Conservation (phyloP, 2,329 filamentous ascomycete genomes). For the Ophiosphaerella narmari region DNA sequence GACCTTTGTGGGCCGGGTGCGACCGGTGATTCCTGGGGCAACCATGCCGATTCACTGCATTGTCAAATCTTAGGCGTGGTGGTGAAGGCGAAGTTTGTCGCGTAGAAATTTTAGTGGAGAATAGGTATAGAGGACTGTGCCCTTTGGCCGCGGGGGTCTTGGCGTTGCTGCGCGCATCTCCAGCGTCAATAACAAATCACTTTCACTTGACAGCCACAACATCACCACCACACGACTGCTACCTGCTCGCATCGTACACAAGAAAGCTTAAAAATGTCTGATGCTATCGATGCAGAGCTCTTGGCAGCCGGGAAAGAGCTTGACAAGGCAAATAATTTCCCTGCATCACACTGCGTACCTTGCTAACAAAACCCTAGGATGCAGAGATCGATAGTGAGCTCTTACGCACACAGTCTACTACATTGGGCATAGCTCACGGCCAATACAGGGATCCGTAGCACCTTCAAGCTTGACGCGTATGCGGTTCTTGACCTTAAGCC, state of each 20-base stretch:
- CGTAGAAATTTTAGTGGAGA: conserved; percentile 32
- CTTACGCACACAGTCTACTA: neutral
- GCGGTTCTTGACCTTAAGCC: conserved; percentile 94
- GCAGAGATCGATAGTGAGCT: conserved; percentile 80
- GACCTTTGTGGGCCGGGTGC: conserved; percentile 57
- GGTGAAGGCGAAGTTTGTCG: conserved; percentile 9
- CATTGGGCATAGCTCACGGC: conserved; percentile 1
- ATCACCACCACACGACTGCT: neutral
- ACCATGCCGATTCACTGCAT: conserved; percentile 27
- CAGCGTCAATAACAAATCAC: neutral
- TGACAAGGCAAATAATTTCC: conserved; percentile 66
- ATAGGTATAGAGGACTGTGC: conserved; percentile 20
- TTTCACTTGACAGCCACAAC: neutral
- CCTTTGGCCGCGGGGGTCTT: conserved; percentile 26
- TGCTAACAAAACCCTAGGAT: conserved; percentile 63
- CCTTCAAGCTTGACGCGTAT: conserved; percentile 85
- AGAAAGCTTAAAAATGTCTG: conserved; percentile 49
- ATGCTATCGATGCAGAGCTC: conserved; percentile 70
- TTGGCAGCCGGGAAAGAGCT: conserved; percentile 88
- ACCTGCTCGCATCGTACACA: neutral
- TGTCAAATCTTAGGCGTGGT: conserved; percentile 1
- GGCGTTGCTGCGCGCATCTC: neutral
- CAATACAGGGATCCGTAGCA: conserved; percentile 71
- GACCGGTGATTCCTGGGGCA: conserved; percentile 46
- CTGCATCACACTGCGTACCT: neutral